Evolutionary conservation across 2,329 filamentous ascomycete genomes (phyloP), one percentile per base, ranked within the genome.

Genomic region (Ceratocystis harringtonii): DNA sequence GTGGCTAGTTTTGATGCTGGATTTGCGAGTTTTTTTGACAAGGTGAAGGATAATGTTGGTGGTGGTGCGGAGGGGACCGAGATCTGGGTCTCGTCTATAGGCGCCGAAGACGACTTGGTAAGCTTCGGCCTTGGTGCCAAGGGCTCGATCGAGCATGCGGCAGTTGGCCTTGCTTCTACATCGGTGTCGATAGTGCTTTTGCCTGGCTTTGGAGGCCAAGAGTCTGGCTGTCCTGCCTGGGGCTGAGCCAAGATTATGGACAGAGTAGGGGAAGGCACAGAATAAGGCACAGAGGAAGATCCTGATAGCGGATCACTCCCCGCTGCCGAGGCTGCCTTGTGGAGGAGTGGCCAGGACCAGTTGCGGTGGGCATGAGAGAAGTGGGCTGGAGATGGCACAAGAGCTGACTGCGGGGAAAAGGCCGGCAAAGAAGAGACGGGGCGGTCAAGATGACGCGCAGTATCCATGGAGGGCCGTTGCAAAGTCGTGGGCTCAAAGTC

Each of bases 301-400:
- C 48, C n/a, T 25, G 48, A n/a, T n/a, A 19, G 22, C 22, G 48
- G n/a, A 28, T 30, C 28, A 30, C n/a, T 30, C 52, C 28, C 52
- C 12, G 52, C 52, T 17, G 52, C 25, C 1, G 52, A 10, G 12
- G 17, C 15, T 17, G 55, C 55, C 30, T 36, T 58, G 5, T 7
- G 57, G n/a, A 65, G 55, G 22, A 62, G 30, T n/a, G 57, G 41
- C 55, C 55, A 65, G 22, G 63, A 32, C 52, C 41, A 52, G 43
- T 61, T 48, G 7, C 55, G 57, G 55, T 50, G 45, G 41, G 48
- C 55, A 28, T 28, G 5, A 44, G 28, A 65, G 43, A 48, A 52
- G 12, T 15, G 36, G 63, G n/a, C 41, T 1, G 55, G 36, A 48
- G 44, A 30, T n/a, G 55, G 28, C 15, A 30, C 30, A 58, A 19